Evolutionary conservation across 225 moss, liverwort and hornwort genomes (phyloP).

Genomic region (Neckera pumila): DNA sequence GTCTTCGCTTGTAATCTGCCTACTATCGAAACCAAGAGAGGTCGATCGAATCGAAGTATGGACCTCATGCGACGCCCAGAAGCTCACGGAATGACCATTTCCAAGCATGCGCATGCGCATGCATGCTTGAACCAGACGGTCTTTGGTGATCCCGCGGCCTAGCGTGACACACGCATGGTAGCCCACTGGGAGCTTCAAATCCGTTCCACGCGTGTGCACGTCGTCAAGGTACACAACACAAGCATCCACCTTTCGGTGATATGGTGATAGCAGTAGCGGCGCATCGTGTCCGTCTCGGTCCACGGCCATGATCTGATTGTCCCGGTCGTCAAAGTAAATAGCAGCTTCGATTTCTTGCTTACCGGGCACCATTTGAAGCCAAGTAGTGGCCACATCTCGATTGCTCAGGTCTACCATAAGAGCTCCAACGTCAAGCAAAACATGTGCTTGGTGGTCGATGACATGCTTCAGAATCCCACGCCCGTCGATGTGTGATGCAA

Average conservation of each 20-base stretch:
- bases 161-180: conserved; percentile 26
- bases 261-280: conserved; percentile 1
- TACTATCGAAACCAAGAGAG: no score
- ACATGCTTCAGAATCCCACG: not conserved
- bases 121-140: conserved; percentile 23
- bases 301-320: conserved; percentile 21
- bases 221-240: conserved; percentile 36
- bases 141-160: conserved; percentile 29
- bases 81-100: conserved; percentile 27
- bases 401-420: conserved; percentile 30
- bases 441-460: not conserved
- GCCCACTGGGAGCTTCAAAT: conserved; percentile 11
- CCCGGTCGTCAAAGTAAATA: conserved; percentile 11
- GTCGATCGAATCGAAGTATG: conserved; percentile 3
- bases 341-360: not conserved
- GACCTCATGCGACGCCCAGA: conserved; percentile 41
- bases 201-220: conserved; percentile 28
- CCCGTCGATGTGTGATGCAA: not conserved
- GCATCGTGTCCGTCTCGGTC: not conserved
- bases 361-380: not conserved
- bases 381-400: conserved; percentile 3
- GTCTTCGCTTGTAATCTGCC: not conserved
- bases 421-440: conserved; percentile 26
- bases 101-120: conserved; percentile 42
- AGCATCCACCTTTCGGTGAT: not conserved